phyloP scores from a whole-genome alignment of 169 alveolate genomes.

The Plasmodium blacklocki region DNA sequence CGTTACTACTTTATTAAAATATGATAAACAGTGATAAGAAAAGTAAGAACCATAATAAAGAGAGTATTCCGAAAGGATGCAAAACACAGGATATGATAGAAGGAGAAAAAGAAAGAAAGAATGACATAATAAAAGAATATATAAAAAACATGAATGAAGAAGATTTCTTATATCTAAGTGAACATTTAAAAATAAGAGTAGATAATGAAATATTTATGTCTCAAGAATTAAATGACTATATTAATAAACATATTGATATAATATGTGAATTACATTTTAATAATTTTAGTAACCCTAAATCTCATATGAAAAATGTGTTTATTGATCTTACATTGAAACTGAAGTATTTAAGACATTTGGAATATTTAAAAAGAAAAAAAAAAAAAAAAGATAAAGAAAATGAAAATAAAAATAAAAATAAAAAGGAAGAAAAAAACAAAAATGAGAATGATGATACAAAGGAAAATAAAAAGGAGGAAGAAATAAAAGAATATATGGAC shows the following conservation, averaged over 20 bases:
- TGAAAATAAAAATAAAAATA: background rate
- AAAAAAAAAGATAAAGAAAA: conserved; percentile 9
- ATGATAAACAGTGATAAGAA: too few species aligned
- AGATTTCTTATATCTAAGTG: conserved; percentile 43
- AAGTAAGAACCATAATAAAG: too few species aligned
- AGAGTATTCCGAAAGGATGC: background rate
- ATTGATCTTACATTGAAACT: conserved; percentile 26
- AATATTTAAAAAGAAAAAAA: conserved; percentile 8
- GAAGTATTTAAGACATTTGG: conserved; percentile 20
- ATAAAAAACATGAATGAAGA: background rate
- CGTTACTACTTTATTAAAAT: too few species aligned
- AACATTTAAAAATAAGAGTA: conserved; percentile 31
- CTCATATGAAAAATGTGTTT: conserved; percentile 1
- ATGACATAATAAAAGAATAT: background rate
- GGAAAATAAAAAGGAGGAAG: too few species aligned
- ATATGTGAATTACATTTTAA: background rate
- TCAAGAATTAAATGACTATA: conserved; percentile 29
- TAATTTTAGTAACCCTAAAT: background rate
- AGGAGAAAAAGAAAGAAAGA: background rate
- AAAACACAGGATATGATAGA: background rate
- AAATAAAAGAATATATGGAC: background rate
- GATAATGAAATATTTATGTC: conserved; percentile 39
- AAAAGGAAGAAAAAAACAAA: background rate
- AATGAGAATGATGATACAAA: background rate
- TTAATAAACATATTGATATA: conserved; percentile 20